Conservation (phyloP, 2,329 filamentous ascomycete genomes). For the Cordyceps cicadae region DNA sequence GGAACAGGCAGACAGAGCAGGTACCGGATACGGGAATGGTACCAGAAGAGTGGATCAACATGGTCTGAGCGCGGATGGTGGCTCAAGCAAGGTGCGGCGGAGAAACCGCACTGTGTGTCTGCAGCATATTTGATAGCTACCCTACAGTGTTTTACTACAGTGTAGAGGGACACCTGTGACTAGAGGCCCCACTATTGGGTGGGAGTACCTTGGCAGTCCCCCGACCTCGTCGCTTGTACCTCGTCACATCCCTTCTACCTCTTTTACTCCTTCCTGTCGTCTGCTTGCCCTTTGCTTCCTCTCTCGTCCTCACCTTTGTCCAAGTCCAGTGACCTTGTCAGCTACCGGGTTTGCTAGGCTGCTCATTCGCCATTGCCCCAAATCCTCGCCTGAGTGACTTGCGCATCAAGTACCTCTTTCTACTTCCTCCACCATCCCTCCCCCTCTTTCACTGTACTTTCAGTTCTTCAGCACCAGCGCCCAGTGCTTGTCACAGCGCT, state of each 20-base stretch:
- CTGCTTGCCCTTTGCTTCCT: not conserved
- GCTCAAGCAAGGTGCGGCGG: not conserved
- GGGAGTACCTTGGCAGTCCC: constrained; percentile 8
- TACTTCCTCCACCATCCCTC: constrained; percentile 17
- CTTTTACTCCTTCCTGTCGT: not conserved
- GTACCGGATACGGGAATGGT: constrained; percentile 8
- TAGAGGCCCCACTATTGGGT: not conserved
- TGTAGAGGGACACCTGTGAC: not conserved
- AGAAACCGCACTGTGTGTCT: too few relatives aligned
- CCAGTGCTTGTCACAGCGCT: not conserved
- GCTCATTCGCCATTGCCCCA: constrained; percentile 8
- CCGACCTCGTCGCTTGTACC: not conserved
- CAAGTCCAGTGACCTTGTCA: constrained; percentile 8
- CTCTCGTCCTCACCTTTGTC: not conserved
- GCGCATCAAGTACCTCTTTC: constrained; percentile 29
- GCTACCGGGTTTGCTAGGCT: constrained; percentile 12
- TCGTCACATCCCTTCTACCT: not conserved
- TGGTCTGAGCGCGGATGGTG: constrained; percentile 3
- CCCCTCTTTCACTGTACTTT: not conserved
- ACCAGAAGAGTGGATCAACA: not conserved
- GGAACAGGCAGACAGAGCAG: not conserved
- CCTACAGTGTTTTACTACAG: not conserved
- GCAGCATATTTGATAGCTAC: not conserved
- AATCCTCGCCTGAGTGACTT: constrained; percentile 32
- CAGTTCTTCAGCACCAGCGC: not conserved